Percentiles rank a stretch among this genome's conserved stretches.
Conservation (phyloP, 1,284 basidiomycete species). For the Moesziomyces sp. region DNA sequence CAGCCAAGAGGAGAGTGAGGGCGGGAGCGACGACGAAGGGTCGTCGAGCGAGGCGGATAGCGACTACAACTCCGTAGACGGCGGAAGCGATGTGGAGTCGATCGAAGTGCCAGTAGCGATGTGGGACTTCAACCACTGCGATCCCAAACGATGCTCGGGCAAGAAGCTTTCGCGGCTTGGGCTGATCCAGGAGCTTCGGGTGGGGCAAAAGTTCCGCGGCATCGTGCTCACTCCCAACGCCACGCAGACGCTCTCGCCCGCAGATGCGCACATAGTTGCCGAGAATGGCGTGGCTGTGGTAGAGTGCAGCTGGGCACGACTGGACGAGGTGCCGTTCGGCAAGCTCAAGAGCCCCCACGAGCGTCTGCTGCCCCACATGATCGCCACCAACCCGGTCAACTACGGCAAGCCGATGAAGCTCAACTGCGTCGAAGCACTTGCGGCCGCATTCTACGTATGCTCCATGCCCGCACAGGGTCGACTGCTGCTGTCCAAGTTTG, state of each 20-base stretch:
- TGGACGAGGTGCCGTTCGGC: slow-evolving; percentile 91
- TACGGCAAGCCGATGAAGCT: slow-evolving; percentile 66
- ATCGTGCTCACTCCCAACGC: slow-evolving; percentile 95
- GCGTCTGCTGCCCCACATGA: slow-evolving; percentile 72
- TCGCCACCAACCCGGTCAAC: slow-evolving; percentile 66
- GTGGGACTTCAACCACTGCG: slow-evolving; percentile 92
- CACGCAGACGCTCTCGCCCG: slow-evolving; percentile 81
- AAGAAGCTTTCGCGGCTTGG: slow-evolving; percentile 90
- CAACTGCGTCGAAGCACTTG: slow-evolving; percentile 65
- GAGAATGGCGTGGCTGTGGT: slow-evolving; percentile 89
- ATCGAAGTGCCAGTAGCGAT: slow-evolving; percentile 60
- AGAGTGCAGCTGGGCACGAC: slow-evolving; percentile 94
- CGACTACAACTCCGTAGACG: slow-evolving; percentile 37
- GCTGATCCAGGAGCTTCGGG: slow-evolving; percentile 82
- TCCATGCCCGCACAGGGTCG: slow-evolving; percentile 50
- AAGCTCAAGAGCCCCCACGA: slow-evolving; percentile 95
- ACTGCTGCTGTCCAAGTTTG: slow-evolving; percentile 59
- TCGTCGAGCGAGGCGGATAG: slow-evolving; percentile 31
- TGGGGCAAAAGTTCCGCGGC: slow-evolving; percentile 88
- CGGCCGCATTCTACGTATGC: slow-evolving; percentile 61
- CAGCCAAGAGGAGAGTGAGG: slow-evolving; percentile 10
- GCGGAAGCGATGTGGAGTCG: slow-evolving; percentile 35
- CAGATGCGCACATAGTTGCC: slow-evolving; percentile 83
- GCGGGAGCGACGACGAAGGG: slow-evolving; percentile 8
- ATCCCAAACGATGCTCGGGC: slow-evolving; percentile 91